Evolutionary conservation across 805 yeast genomes (phyloP).

Genomic region (Pichia exigua): DNA sequence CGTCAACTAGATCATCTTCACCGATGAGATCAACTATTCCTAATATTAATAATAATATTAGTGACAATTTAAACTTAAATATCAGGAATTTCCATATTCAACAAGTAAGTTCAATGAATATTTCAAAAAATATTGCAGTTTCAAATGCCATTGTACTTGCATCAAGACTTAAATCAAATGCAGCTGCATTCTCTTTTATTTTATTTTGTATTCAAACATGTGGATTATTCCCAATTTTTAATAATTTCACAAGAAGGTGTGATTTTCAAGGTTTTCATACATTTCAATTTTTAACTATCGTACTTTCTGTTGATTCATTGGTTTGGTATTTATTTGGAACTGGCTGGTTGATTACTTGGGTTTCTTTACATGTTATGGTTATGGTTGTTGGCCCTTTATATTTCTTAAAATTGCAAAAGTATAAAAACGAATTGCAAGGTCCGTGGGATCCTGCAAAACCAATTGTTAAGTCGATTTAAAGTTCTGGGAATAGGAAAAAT

Average conservation of each 20-base stretch:
- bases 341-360: slow-evolving; percentile 42
- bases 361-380: slow-evolving; percentile 38
- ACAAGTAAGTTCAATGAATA: slow-evolving; percentile 33
- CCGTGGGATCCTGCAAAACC: slow-evolving; percentile 93
- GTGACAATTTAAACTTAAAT: neutral
- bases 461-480: slow-evolving; percentile 32
- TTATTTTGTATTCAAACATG: slow-evolving; percentile 63
- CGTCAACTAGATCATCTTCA: neutral
- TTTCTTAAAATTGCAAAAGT: slow-evolving; percentile 63
- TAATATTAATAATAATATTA: neutral
- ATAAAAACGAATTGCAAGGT: slow-evolving; percentile 80
- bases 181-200: slow-evolving; percentile 77
- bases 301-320: slow-evolving; percentile 27
- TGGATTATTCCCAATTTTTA: slow-evolving; percentile 66
- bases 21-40: neutral
- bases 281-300: slow-evolving; percentile 26
- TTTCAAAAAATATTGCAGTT: slow-evolving; percentile 76
- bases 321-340: slow-evolving; percentile 33
- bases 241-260: slow-evolving; percentile 45
- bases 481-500: neutral
- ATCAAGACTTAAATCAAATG: slow-evolving; percentile 68
- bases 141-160: slow-evolving; percentile 87
- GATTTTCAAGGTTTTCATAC: slow-evolving; percentile 26
- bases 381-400: slow-evolving; percentile 58
- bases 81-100: neutral